A percentile compares a stretch with the other conserved stretches of the same genome.
Evolutionary conservation across 306 rosid genomes (phyloP).

Genomic region (Amphicarpaea edgeworthii): DNA sequence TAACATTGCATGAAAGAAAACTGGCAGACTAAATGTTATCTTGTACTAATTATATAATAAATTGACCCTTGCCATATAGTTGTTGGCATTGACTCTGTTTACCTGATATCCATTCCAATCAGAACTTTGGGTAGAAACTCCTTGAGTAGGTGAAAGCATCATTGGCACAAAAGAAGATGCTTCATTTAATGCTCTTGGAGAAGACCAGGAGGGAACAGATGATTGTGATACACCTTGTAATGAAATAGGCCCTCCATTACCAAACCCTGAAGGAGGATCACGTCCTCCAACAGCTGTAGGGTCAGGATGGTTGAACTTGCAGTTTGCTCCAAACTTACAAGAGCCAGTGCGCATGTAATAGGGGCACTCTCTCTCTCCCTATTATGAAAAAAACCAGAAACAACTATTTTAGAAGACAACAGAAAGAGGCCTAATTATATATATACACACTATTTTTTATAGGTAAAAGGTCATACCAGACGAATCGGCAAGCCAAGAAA

Average conservation of each 20-base stretch:
- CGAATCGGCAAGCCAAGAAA: conserved; percentile 95
- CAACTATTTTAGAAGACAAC: conserved; percentile 36
- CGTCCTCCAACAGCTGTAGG: conserved; percentile 74
- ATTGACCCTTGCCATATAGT: conserved; percentile 10
- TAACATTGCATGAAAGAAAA: conserved; percentile 23
- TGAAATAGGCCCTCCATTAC: conserved; percentile 64
- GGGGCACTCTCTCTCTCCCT: conserved; percentile 93
- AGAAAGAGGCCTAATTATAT: conserved; percentile 24
- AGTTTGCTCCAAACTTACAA: conserved; percentile 90
- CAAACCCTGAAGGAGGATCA: conserved; percentile 64
- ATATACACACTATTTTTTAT: background rate
- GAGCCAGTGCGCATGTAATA: conserved; percentile 96
- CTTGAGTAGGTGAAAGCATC: conserved; percentile 69
- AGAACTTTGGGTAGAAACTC: conserved; percentile 61
- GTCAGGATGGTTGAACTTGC: conserved; percentile 97
- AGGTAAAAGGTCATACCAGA: conserved; percentile 56
- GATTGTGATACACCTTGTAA: conserved; percentile 67
- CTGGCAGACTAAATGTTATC: conserved; percentile 20
- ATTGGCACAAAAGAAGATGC: conserved; percentile 68
- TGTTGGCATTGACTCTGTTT: conserved; percentile 31
- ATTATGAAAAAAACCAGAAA: conserved; percentile 41
- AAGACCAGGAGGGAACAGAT: conserved; percentile 67
- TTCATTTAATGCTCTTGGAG: conserved; percentile 72
- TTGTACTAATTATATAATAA: conserved; percentile 4
- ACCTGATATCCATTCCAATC: conserved; percentile 96